Evolutionary conservation across 805 yeast species (phyloP).

Genomic region (Yamadazyma nakazawae): DNA sequence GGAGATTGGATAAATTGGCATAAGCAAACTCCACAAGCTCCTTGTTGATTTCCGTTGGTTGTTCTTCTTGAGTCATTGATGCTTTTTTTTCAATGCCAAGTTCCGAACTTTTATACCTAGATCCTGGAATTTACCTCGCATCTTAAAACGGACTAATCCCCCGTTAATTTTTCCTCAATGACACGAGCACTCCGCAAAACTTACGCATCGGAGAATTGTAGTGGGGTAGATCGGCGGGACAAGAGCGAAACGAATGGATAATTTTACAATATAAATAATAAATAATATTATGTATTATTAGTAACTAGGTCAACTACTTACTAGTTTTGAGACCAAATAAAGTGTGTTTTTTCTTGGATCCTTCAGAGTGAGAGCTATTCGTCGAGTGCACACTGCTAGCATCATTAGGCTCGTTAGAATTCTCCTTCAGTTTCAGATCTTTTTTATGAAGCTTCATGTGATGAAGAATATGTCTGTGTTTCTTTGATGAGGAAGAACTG

Average conservation of each 20-base stretch:
- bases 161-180: background rate
- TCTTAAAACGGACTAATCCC: background rate
- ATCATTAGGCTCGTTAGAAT: slow-evolving; percentile 1
- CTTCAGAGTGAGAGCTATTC: slow-evolving; percentile 16
- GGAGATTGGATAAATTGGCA: slow-evolving; percentile 30
- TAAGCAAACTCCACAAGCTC: slow-evolving; percentile 35
- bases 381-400: slow-evolving; percentile 18
- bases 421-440: slow-evolving; percentile 11
- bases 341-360: slow-evolving; percentile 15
- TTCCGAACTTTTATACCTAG: background rate
- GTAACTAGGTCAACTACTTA: background rate
- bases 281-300: background rate
- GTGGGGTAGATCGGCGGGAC: background rate
- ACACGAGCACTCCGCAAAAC: background rate
- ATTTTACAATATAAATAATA: too few relatives aligned
- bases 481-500: slow-evolving; percentile 5
- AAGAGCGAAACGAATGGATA: too few relatives aligned
- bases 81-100: background rate
- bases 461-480: slow-evolving; percentile 20
- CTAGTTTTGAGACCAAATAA: slow-evolving; percentile 17
- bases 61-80: slow-evolving; percentile 13
- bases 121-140: too few relatives aligned
- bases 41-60: slow-evolving; percentile 21
- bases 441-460: slow-evolving; percentile 11
- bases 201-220: too few relatives aligned